Base-by-base conservation (phyloP, 306 rosid genomes). In the Trifolium subterraneum region DNA sequence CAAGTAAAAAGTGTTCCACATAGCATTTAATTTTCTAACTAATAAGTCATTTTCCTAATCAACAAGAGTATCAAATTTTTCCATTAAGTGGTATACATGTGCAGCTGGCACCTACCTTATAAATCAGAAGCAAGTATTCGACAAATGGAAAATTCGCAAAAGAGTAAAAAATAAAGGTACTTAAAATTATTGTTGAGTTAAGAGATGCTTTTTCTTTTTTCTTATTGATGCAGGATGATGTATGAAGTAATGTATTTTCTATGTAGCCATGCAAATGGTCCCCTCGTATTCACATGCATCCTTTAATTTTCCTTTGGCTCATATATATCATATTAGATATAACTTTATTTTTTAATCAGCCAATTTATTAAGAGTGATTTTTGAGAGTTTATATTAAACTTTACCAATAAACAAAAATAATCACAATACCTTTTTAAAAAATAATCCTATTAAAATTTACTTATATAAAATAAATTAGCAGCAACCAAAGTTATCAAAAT, bases 191-290 rank as follows among this genome's bases (percentile, higher is more conserved):
- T 35, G 70, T 73, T 60, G 42, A 78, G 73, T 67, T 41, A 25
- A 41, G 58, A 67, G 87, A 87, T 84, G 77, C 81, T 79, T 84
- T 77, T 71, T 74, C 70, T 74, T 73, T 74, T 69, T 78, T 74
- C 74, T 64, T 76, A 35, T 16, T 81, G 66, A 71, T 60, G 70
- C 78, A n/a, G 10, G 60, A 62, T 82, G 74, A 79, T 72, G 78
- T 60, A 60, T 83, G 76, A 78, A 66, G 56, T 41, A 78, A 80
- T 74, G 79, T 63, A 85, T 50, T 71, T 76, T 69, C 76, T 80
- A 61, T 68, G 69, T 66, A 72, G 84, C 87, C 86, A 83, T 86
- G 90, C 89, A 87, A 86, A 82, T 87, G 97, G 97, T 91, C 97
- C 97, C 95, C 88, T 58, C 74, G 35, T n/a, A 41, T 45, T 52